A percentile compares a stretch with the other conserved stretches of the same genome.
Conservation (phyloP, 2,329 filamentous ascomycete species). For the Botrytis fragariae region DNA sequence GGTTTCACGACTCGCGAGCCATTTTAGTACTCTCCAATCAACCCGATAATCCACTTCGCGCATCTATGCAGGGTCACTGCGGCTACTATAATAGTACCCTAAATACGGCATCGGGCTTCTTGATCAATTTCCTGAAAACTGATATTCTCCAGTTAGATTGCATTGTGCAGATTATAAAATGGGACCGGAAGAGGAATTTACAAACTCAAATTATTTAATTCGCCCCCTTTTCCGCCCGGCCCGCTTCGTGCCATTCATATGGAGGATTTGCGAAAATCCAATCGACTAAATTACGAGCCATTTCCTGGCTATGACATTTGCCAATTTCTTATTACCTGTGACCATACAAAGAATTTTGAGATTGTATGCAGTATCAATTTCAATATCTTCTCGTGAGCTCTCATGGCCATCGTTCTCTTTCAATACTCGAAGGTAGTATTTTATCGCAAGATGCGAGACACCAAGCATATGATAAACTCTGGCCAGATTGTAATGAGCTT, state of each 20-base stretch:
- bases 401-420: slow-evolving; percentile 38
- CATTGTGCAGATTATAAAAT: background rate
- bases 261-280: background rate
- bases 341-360: slow-evolving; percentile 65
- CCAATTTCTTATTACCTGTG: slow-evolving; percentile 60
- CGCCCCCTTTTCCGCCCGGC: background rate
- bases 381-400: slow-evolving; percentile 53
- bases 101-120: background rate
- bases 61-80: slow-evolving; percentile 10
- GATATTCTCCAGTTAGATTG: background rate
- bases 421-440: slow-evolving; percentile 60
- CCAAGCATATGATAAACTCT: slow-evolving; percentile 75
- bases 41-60: slow-evolving; percentile 1
- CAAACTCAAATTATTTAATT: slow-evolving; percentile 9
- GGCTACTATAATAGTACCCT: background rate
- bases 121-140: background rate
- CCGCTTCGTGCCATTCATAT: background rate
- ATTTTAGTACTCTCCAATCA: background rate
- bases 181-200: background rate
- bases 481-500: slow-evolving; percentile 80
- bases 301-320: slow-evolving; percentile 57
- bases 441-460: slow-evolving; percentile 67
- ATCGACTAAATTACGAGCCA: slow-evolving; percentile 46
- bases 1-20: background rate
- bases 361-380: slow-evolving; percentile 71